phyloP scores from a whole-genome alignment of 225 moss, liverwort and hornwort genomes.

The Asterella californica region DNA sequence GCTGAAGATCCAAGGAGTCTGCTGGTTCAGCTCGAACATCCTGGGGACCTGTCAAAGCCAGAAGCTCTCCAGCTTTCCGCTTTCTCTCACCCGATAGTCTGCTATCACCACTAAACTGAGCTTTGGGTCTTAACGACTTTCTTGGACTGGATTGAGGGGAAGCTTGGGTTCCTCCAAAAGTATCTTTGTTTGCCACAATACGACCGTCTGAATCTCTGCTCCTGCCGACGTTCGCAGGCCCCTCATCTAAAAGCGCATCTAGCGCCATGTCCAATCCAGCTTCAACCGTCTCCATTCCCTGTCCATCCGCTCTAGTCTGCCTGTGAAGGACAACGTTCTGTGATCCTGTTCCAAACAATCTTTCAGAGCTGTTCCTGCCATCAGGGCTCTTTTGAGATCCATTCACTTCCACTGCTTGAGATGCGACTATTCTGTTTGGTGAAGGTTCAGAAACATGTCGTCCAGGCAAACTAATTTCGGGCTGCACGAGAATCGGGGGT shows the following conservation, averaged over 20 bases:
- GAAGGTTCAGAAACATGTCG: not conserved
- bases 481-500: not conserved
- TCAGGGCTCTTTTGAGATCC: constrained; percentile 5
- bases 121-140: not conserved
- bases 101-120: not conserved
- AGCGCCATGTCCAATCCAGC: constrained; percentile 7
- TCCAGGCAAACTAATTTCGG: not conserved
- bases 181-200: not conserved
- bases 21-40: not conserved
- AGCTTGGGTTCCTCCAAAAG: not conserved
- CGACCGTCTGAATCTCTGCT: not conserved
- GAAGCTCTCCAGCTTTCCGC: not conserved
- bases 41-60: not conserved
- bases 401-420: not conserved
- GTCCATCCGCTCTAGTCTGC: not conserved
- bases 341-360: not conserved
- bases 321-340: not conserved
- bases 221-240: not conserved
- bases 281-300: constrained; percentile 11
- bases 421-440: not conserved
- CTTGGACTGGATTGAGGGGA: not conserved
- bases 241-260: not conserved
- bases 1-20: not conserved
- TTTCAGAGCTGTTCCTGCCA: constrained; percentile 8
- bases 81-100: constrained; percentile 11